Base-by-base conservation (phyloP, 768 basidiomycete species). In the Boletus sp. region DNA sequence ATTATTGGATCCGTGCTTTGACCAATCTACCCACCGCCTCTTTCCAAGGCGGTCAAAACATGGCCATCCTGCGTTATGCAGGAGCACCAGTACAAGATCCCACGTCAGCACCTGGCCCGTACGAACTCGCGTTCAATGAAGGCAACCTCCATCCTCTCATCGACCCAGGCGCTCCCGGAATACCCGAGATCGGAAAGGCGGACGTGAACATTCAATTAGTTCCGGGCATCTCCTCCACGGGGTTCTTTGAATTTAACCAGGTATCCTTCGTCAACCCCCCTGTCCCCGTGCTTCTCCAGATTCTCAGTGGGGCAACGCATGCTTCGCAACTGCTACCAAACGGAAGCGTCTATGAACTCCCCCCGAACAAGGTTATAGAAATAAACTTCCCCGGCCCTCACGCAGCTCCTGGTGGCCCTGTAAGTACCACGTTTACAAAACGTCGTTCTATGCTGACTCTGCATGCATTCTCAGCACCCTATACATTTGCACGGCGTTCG, bases 261-360 rank as follows among this genome's bases (percentile, higher is more conserved):
- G 56, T 47, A 15, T 63, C 75, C 17, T 84, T 66, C 50, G 32
- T 65, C 6, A 64, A 73, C 7, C 80, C 84, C 0, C 66, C 73
- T 0, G 67, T 78, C 2, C 83, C 85, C 0, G 81, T 84, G 4
- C 75, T 86, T 17, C 74, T 85, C 1, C 85, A 86, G 60, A 82
- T 85, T 33, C 65, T 86, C 35, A 84, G 79, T 54, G 85, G 85
- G 0, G 78, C 78, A 0, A 64, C 63, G 29, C 71, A 75, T 11
- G 73, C 84, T 0, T 69, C 72, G 17, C 71, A 80, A 1, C 67
- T 87, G 7, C 62, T 86, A 10, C 85, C 83, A 0, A n/a, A 53
- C 0, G 84, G 82, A 11, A 75, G 76, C 10, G 69, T 85, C 5
- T 80, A 79, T 57, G 57, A 65, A 1, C 73, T 86, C 4, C 78